Conservation (phyloP, 73 alveolate species). For the Blepharisma stoltei region DNA sequence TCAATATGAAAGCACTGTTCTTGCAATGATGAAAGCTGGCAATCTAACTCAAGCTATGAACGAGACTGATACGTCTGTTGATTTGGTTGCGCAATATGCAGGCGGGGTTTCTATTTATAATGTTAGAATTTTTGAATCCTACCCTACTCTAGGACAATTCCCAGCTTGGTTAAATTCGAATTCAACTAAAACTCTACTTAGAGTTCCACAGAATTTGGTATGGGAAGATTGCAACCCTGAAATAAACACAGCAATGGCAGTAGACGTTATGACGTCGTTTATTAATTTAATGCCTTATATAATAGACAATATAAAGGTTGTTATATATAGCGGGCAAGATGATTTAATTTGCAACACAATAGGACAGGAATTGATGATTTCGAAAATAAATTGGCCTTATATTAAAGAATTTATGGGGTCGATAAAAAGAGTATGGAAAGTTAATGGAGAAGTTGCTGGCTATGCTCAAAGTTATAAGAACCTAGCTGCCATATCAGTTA, state of each 20-base stretch:
- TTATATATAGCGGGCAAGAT: slow-evolving; percentile 12
- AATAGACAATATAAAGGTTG: background rate
- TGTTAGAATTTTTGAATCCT: background rate
- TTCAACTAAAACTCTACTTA: slow-evolving; percentile 14
- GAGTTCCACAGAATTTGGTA: background rate
- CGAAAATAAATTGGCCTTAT: slow-evolving; percentile 1
- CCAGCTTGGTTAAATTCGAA: background rate
- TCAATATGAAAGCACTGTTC: background rate
- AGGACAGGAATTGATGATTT: background rate
- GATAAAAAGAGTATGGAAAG: slow-evolving; percentile 38
- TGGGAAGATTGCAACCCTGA: slow-evolving; percentile 4
- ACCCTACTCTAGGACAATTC: background rate
- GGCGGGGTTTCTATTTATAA: background rate
- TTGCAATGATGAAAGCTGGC: background rate
- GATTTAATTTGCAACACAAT: background rate
- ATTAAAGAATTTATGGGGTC: background rate
- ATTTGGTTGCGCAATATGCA: background rate
- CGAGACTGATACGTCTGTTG: background rate
- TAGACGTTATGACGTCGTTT: background rate
- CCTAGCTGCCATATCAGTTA: slow-evolving; percentile 29
- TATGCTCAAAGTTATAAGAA: background rate
- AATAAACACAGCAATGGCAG: background rate
- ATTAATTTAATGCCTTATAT: background rate
- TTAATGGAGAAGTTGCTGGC: background rate
- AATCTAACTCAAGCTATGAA: background rate